Percentiles rank a stretch among this genome's conserved stretches.
These are phyloP conservation scores for Taphrina flavorubra DNA, from an alignment of 1,139 yeast genomes.

Conservation along the genomic window DNA sequence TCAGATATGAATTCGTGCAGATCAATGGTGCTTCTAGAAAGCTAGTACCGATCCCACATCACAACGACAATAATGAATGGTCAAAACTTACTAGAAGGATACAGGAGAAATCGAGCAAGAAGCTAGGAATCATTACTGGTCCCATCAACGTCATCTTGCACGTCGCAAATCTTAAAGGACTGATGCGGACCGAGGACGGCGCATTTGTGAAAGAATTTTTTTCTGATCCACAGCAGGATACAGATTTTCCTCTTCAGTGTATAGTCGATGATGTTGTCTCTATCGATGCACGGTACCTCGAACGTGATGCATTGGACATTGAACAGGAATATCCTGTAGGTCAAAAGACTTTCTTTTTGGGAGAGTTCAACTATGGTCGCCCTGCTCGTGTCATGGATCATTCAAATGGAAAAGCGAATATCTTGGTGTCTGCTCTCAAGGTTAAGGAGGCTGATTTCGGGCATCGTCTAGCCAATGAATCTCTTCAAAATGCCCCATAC, in stretches of 20 bases:
- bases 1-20: conserved; percentile 54
- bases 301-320: conserved; percentile 76
- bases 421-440: conserved; percentile 47
- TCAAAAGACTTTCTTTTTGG: conserved; percentile 77
- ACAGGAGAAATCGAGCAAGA: conserved; percentile 55
- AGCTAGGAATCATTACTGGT: conserved; percentile 66
- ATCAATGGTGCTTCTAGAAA: conserved; percentile 50
- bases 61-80: conserved; percentile 57
- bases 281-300: conserved; percentile 73
- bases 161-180: conserved; percentile 78
- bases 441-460: conserved; percentile 50
- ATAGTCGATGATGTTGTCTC: conserved; percentile 76
- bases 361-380: conserved; percentile 88
- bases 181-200: conserved; percentile 72
- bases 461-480: conserved; percentile 62
- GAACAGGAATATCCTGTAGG: conserved; percentile 80
- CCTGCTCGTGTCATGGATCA: conserved; percentile 71
- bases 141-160: conserved; percentile 65
- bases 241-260: conserved; percentile 71
- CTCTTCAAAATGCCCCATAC: conserved; percentile 63
- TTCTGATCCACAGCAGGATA: conserved; percentile 59
- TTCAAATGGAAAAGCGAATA: conserved; percentile 52
- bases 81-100: conserved; percentile 52
- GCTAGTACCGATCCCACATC: conserved; percentile 56
- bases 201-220: conserved; percentile 68